Evolutionary conservation across 306 rosid species (phyloP).

Genomic region (Sesbania bispinosa): DNA sequence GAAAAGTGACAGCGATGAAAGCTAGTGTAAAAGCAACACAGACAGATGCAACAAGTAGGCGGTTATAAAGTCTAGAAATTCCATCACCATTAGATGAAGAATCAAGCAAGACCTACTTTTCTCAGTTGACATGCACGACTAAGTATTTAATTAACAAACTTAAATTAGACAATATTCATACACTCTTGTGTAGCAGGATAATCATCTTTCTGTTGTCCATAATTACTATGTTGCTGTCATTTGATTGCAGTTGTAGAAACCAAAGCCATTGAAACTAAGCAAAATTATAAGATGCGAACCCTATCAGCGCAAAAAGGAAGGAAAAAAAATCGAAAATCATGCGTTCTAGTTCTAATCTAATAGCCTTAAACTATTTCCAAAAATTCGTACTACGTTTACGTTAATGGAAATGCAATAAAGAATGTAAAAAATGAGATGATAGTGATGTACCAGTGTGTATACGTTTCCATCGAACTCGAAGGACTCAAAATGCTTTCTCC

Average conservation of each 20-base stretch:
- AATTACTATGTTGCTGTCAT: background rate
- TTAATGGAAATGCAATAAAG: background rate
- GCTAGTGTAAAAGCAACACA: too few species aligned
- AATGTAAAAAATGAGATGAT: background rate
- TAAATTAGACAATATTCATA: background rate
- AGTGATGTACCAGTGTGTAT: conserved; percentile 50
- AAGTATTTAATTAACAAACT: background rate
- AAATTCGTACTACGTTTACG: background rate
- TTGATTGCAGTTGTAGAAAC: background rate
- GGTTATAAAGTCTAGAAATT: background rate
- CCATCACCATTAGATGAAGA: background rate
- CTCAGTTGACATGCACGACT: background rate
- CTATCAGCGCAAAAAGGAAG: background rate
- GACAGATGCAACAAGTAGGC: background rate
- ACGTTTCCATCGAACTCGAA: conserved; percentile 71
- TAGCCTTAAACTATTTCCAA: background rate
- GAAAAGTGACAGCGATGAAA: too few species aligned
- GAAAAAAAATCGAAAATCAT: background rate
- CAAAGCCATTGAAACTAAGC: background rate
- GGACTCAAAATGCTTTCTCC: conserved; percentile 53
- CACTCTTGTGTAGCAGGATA: background rate
- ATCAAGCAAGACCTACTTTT: background rate
- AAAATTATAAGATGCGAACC: background rate
- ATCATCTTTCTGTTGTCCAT: background rate
- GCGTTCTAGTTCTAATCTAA: background rate